Conservation (phyloP, 805 yeast genomes). For the Candida sanyiensis region DNA sequence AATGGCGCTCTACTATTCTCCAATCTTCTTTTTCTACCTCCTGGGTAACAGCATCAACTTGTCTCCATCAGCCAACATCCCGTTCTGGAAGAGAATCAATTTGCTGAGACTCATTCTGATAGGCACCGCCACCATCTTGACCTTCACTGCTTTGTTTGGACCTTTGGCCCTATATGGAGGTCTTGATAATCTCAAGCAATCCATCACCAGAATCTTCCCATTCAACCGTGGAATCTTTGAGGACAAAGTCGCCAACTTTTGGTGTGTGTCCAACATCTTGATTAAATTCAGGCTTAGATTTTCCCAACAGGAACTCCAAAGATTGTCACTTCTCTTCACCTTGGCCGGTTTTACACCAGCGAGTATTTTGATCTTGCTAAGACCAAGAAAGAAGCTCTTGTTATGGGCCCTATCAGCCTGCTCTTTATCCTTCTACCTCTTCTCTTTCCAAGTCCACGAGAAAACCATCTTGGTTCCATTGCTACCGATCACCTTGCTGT, state of each 20-base stretch:
- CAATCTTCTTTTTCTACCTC: constrained; percentile 77
- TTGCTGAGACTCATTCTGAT: constrained; percentile 55
- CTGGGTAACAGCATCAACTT: constrained; percentile 43
- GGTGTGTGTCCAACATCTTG: constrained; percentile 88
- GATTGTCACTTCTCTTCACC: constrained; percentile 50
- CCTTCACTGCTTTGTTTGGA: constrained; percentile 45
- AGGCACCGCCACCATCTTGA: constrained; percentile 53
- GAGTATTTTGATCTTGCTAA: constrained; percentile 42
- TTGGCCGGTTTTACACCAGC: constrained; percentile 51
- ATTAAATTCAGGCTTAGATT: constrained; percentile 62
- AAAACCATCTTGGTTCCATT: constrained; percentile 85
- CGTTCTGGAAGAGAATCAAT: constrained; percentile 38
- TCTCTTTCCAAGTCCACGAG: constrained; percentile 95
- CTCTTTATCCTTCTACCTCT: constrained; percentile 82
- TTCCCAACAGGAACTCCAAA: constrained; percentile 51
- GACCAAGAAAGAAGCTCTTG: constrained; percentile 45
- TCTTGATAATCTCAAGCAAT: constrained; percentile 34
- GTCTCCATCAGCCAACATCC: constrained; percentile 9
- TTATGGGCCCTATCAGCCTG: constrained; percentile 77
- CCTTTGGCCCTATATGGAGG: constrained; percentile 56
- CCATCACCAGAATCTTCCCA: constrained; percentile 80
- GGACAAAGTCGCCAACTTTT: constrained; percentile 94
- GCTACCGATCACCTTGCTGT: constrained; percentile 71
- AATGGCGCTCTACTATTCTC: constrained; percentile 92
- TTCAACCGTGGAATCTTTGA: constrained; percentile 92